Percentiles rank a stretch among this genome's conserved stretches.
These are phyloP conservation scores for Trifolium fragiferum DNA, from an alignment of 306 rosid genomes.

Conservation along the genomic window DNA sequence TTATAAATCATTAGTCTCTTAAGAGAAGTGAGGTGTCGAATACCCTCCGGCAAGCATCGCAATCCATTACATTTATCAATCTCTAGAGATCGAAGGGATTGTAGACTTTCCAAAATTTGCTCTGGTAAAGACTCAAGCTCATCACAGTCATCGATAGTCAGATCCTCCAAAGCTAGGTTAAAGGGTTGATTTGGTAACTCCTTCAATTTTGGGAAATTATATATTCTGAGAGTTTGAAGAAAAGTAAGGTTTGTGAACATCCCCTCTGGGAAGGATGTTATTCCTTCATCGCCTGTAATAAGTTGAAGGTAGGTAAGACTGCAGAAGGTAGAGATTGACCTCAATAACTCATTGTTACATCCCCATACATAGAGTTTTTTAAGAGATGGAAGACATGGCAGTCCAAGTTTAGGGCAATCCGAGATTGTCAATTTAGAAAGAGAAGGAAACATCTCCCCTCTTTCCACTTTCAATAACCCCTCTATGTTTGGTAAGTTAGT, in stretches of 20 bases:
- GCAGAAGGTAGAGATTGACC: background rate
- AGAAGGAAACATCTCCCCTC: background rate
- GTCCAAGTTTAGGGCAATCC: background rate
- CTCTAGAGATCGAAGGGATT: background rate
- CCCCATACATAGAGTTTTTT: rapidly evolving
- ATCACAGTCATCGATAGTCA: rapidly evolving
- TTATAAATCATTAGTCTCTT: too few relatives aligned
- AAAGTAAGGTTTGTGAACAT: background rate
- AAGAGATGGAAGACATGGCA: conserved; percentile 9
- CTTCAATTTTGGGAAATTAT: background rate
- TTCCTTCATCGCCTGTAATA: rapidly evolving
- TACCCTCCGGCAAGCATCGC: background rate
- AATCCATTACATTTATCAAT: background rate
- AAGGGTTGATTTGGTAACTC: background rate
- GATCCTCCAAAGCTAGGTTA: background rate
- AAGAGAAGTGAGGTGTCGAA: background rate
- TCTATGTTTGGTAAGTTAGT: background rate
- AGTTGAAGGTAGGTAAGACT: background rate
- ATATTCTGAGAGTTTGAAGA: background rate
- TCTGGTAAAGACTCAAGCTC: conserved; percentile 8
- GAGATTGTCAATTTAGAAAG: background rate
- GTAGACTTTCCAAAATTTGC: background rate
- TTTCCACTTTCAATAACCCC: conserved; percentile 21
- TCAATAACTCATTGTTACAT: background rate
- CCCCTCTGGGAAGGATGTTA: conserved; percentile 7